Evolutionary conservation across 495 filamentous ascomycete species (phyloP).

Genomic region (Rhypophila decipiens): DNA sequence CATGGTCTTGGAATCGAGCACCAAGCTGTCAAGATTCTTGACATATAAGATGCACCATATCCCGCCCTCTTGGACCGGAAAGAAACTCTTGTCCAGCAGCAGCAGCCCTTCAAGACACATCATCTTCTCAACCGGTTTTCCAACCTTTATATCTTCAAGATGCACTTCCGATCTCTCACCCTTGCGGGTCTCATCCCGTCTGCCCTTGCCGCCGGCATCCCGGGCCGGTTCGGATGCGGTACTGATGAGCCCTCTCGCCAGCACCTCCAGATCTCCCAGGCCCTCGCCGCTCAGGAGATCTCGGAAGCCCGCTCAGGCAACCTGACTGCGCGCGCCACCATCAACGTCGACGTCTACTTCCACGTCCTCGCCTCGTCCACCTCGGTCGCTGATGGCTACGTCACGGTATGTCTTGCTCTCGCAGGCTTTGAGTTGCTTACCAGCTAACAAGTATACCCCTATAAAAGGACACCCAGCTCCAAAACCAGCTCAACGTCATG

Average conservation of each 20-base stretch:
- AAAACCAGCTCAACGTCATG: slow-evolving; percentile 39
- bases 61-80: neutral
- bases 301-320: slow-evolving; percentile 17
- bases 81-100: neutral
- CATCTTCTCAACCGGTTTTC: neutral
- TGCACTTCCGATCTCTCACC: slow-evolving; percentile 32
- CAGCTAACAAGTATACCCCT: slow-evolving; percentile 1
- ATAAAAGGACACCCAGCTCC: slow-evolving; percentile 26
- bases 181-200: slow-evolving; percentile 20
- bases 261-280: slow-evolving; percentile 26
- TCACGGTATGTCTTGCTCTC: slow-evolving; percentile 32
- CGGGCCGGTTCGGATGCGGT: slow-evolving; percentile 26
- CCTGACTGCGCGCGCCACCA: slow-evolving; percentile 13
- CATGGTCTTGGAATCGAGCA: neutral
- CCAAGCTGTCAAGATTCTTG: neutral
- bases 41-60: neutral
- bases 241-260: slow-evolving; percentile 33
- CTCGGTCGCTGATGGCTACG: slow-evolving; percentile 38
- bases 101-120: neutral
- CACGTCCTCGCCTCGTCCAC: slow-evolving; percentile 52
- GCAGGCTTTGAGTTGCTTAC: neutral
- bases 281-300: slow-evolving; percentile 22
- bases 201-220: slow-evolving; percentile 20
- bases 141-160: slow-evolving; percentile 10
- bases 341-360: slow-evolving; percentile 53